phyloP scores from a whole-genome alignment of 2,329 filamentous ascomycete genomes.

The Stemphylium beticola region DNA sequence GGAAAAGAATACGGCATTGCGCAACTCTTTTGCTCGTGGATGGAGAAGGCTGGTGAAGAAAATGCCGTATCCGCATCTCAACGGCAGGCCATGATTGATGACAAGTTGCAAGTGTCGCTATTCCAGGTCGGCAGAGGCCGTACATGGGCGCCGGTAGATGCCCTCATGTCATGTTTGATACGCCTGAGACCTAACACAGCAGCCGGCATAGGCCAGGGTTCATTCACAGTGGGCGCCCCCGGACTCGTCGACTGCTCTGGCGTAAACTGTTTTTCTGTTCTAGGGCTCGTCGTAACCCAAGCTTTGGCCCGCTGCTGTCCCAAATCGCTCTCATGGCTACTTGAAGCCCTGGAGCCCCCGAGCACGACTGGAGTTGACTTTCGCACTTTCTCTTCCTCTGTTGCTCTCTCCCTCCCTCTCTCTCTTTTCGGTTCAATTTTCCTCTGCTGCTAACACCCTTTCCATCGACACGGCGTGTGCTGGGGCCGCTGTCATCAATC shows the following conservation, averaged over 20 bases:
- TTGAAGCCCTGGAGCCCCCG: conserved; percentile 27
- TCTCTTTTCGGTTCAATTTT: conserved; percentile 28
- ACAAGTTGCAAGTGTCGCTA: too few species aligned
- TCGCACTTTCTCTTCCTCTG: conserved; percentile 28
- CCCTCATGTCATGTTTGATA: conserved; percentile 15
- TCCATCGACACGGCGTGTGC: conserved; percentile 35
- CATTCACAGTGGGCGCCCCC: conserved; percentile 16
- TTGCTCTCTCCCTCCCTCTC: conserved; percentile 32
- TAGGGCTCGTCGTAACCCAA: conserved; percentile 43
- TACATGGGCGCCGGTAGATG: neutral
- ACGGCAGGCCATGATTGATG: too few species aligned
- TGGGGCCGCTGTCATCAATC: conserved; percentile 37
- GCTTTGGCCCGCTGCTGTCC: conserved; percentile 42
- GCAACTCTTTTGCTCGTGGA: too few species aligned
- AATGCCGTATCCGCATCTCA: too few species aligned
- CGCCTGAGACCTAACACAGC: conserved; percentile 13
- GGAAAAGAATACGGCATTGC: too few species aligned
- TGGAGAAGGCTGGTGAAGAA: too few species aligned
- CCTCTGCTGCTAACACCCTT: conserved; percentile 22
- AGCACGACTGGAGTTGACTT: conserved; percentile 24
- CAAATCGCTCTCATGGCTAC: conserved; percentile 41
- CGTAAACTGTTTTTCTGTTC: conserved; percentile 40
- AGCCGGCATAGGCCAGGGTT: conserved; percentile 20
- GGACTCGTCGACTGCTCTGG: conserved; percentile 31
- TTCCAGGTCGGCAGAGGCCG: neutral